Percentiles rank a stretch among this genome's conserved stretches.
phyloP scores from a whole-genome alignment of 768 basidiomycete species.

The Hemileccinum impolitum region DNA sequence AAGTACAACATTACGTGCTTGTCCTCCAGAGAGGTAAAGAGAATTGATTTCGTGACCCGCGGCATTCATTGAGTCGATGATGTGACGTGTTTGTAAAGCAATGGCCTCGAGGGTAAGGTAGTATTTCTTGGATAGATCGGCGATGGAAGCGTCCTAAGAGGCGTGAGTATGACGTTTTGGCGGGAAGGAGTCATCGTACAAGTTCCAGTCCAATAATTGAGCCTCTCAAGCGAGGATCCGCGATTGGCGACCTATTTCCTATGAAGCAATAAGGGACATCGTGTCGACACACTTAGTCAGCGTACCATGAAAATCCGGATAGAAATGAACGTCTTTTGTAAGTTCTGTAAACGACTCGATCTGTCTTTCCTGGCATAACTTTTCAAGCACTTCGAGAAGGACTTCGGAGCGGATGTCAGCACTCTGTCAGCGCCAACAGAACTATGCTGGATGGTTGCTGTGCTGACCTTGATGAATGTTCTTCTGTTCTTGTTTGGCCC shows the following conservation, averaged over 20 bases:
- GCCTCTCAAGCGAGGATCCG: conserved; percentile 93
- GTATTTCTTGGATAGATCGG: conserved; percentile 87
- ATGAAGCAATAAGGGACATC: conserved; percentile 6
- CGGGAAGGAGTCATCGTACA: conserved; percentile 33
- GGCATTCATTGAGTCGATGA: conserved; percentile 86
- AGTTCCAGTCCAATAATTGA: conserved; percentile 85
- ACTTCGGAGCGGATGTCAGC: conserved; percentile 38
- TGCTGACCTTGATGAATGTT: conserved; percentile 53
- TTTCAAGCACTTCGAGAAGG: conserved; percentile 70
- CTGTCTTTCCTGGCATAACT: conserved; percentile 51
- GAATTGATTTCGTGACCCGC: conserved; percentile 78
- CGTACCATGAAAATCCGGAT: conserved; percentile 90
- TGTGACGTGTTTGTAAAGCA: conserved; percentile 91
- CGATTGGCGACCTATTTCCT: conserved; percentile 97
- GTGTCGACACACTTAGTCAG: background rate
- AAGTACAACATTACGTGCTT: conserved; percentile 83
- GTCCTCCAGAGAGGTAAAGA: conserved; percentile 91
- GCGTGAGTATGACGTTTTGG: background rate
- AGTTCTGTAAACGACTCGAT: conserved; percentile 73
- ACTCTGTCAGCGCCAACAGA: background rate
- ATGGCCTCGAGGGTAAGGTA: conserved; percentile 90
- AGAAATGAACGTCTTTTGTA: conserved; percentile 88
- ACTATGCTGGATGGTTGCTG: background rate
- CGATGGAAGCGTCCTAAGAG: conserved; percentile 60
- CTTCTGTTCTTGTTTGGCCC: conserved; percentile 55